phyloP scores from a whole-genome alignment of 164 flowering plant species.

The Platanus orientalis region DNA sequence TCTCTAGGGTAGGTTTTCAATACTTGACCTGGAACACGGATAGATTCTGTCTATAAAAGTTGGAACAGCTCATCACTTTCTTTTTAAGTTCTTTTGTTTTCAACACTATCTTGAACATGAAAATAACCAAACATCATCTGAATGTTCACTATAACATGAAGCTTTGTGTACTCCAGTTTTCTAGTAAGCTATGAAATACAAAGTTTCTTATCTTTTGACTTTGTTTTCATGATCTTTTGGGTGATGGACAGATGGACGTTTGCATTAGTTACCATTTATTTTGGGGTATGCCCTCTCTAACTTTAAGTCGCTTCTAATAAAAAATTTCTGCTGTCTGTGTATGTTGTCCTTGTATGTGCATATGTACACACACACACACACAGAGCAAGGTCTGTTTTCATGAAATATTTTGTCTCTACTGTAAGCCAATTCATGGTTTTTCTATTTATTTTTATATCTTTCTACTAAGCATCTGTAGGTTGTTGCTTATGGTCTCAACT shows the following conservation, averaged over 20 bases:
- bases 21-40: too few species aligned
- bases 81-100: too few species aligned
- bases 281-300: slow-evolving; percentile 65
- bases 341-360: not conserved
- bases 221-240: slow-evolving; percentile 7
- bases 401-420: not conserved
- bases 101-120: too few species aligned
- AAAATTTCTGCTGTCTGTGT: not conserved
- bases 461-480: too few species aligned
- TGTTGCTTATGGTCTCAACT: slow-evolving; percentile 9
- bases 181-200: not conserved
- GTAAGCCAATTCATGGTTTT: not conserved
- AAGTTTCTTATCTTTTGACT: not conserved
- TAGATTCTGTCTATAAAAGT: too few species aligned
- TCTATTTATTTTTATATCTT: not conserved
- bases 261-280: slow-evolving; percentile 68
- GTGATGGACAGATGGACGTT: slow-evolving; percentile 76
- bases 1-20: too few species aligned
- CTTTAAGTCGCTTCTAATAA: slow-evolving; percentile 1
- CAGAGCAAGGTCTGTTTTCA: not conserved
- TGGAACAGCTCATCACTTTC: too few species aligned
- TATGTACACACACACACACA: not conserved
- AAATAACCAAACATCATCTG: too few species aligned
- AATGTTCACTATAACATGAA: too few species aligned
- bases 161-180: too few species aligned